phyloP scores from a whole-genome alignment of 305 asterid genomes.

The Striga hermonthica region DNA sequence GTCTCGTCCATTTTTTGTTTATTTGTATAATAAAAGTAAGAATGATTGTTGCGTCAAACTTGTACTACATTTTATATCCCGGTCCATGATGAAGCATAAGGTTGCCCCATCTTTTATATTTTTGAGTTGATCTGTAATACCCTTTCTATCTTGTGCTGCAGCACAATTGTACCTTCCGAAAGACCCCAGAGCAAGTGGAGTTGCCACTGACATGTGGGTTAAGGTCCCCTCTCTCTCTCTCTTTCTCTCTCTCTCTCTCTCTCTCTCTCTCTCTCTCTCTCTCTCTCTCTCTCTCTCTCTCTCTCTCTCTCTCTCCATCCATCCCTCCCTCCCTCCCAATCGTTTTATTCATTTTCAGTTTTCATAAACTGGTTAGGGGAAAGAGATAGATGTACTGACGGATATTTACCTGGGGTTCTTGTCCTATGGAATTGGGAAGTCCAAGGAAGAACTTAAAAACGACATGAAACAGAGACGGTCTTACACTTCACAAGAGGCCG shows the following conservation, averaged over 20 bases:
- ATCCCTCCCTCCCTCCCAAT: not conserved
- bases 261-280: not conserved
- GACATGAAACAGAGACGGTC: constrained; percentile 68
- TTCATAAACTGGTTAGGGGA: constrained; percentile 47
- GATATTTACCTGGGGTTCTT: constrained; percentile 65
- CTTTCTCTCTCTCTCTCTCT: constrained; percentile 24
- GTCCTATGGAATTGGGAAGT: constrained; percentile 70
- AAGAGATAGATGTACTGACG: constrained; percentile 66
- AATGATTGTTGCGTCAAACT: too few relatives aligned
- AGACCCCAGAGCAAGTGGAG: constrained; percentile 67
- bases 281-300: constrained; percentile 6
- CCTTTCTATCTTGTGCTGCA: constrained; percentile 36
- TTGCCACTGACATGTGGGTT: constrained; percentile 85
- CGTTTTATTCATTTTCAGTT: constrained; percentile 3
- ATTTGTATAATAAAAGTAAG: too few relatives aligned
- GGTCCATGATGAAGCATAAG: too few relatives aligned
- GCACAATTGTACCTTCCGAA: constrained; percentile 86
- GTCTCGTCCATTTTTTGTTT: too few relatives aligned
- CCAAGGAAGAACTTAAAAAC: constrained; percentile 74
- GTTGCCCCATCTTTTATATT: too few relatives aligned
- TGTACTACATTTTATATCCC: too few relatives aligned
- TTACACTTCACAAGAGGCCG: constrained; percentile 68
- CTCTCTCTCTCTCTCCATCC: not conserved
- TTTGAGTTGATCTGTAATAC: not conserved
- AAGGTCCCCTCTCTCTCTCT: constrained; percentile 51